A percentile compares a stretch with the other conserved stretches of the same genome.
phyloP scores from a whole-genome alignment of 352 stramenopile species.

The Thraustotheca clavata region DNA sequence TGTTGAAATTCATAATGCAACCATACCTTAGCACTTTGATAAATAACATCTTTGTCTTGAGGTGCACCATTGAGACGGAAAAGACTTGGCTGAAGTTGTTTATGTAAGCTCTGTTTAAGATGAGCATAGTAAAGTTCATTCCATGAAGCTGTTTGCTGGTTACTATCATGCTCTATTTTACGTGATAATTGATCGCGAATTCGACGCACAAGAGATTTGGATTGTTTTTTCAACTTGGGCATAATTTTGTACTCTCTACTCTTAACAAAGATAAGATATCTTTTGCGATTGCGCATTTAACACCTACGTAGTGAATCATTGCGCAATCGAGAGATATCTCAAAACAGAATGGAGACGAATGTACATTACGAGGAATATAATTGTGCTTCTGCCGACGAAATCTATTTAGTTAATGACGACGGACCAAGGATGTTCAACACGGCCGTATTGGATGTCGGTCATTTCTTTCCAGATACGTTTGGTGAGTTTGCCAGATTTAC shows the following conservation, averaged over 20 bases:
- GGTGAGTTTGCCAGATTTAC: slow-evolving; percentile 77
- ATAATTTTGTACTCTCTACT: background rate
- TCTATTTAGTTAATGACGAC: slow-evolving; percentile 35
- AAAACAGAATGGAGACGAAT: background rate
- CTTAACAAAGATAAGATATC: too few species aligned
- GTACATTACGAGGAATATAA: too few species aligned
- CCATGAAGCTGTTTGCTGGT: background rate
- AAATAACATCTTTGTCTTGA: slow-evolving; percentile 9
- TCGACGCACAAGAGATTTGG: slow-evolving; percentile 13
- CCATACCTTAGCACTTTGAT: background rate
- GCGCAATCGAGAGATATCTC: background rate
- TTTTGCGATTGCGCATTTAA: too few species aligned
- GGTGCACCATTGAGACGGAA: slow-evolving; percentile 4
- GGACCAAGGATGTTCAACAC: slow-evolving; percentile 44
- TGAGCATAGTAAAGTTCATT: slow-evolving; percentile 6
- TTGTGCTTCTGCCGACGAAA: background rate
- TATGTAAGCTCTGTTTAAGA: background rate
- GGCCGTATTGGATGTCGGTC: slow-evolving; percentile 82
- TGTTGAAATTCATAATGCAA: background rate
- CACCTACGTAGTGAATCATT: background rate
- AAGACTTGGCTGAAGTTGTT: slow-evolving; percentile 12
- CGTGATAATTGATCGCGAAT: slow-evolving; percentile 11
- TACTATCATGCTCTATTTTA: background rate
- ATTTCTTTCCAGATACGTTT: slow-evolving; percentile 86
- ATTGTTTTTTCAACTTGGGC: background rate